phyloP scores from a whole-genome alignment of 2,329 filamentous ascomycete species.

The Talaromyces albobiverticillius region DNA sequence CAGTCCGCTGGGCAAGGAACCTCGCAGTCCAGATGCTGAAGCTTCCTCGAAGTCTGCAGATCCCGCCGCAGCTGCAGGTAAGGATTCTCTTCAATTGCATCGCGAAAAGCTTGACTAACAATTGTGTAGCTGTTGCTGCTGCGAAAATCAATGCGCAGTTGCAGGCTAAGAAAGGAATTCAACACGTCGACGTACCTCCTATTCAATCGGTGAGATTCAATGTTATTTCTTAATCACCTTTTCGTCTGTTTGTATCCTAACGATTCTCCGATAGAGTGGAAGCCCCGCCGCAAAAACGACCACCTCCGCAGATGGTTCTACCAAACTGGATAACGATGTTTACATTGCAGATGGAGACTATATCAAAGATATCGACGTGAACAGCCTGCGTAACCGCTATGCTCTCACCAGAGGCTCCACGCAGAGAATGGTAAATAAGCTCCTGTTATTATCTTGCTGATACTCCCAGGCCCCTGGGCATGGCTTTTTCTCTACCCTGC shows the following conservation, averaged over 20 bases:
- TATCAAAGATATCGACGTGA: conserved; percentile 98
- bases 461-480: conserved; percentile 49
- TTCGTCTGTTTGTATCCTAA: neutral
- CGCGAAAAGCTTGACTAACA: conserved; percentile 2
- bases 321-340: conserved; percentile 76
- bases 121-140: conserved; percentile 71
- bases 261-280: conserved; percentile 32
- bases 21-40: conserved; percentile 46
- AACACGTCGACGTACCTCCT: conserved; percentile 85
- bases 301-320: conserved; percentile 47
- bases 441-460: conserved; percentile 67
- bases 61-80: conserved; percentile 76
- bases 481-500: conserved; percentile 25
- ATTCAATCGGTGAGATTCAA: conserved; percentile 58
- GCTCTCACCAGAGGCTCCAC: conserved; percentile 94
- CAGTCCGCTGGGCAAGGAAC: conserved; percentile 66
- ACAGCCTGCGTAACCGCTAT: conserved; percentile 94
- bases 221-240: neutral
- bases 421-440: conserved; percentile 97
- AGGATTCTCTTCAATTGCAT: conserved; percentile 15
- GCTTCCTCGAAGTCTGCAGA: conserved; percentile 42
- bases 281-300: conserved; percentile 57
- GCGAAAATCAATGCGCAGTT: conserved; percentile 82
- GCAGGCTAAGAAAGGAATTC: conserved; percentile 82
- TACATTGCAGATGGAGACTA: conserved; percentile 96